Evolutionary conservation across 2,329 filamentous ascomycete genomes (phyloP).

Genomic region (Xylaria multiplex): DNA sequence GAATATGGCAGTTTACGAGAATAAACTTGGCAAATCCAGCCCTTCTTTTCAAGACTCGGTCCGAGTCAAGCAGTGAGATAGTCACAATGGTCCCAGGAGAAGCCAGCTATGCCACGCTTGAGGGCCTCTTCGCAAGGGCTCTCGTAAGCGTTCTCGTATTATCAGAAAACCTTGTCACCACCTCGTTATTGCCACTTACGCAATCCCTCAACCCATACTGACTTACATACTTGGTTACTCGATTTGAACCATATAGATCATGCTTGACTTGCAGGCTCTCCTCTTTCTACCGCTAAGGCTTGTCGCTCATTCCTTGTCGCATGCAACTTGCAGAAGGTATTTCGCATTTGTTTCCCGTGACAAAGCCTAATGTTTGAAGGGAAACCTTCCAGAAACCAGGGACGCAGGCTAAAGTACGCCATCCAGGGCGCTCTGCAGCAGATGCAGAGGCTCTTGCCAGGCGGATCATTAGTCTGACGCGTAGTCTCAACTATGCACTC

Average conservation of each 20-base stretch:
- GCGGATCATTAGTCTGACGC: constrained; percentile 6
- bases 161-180: constrained; percentile 22
- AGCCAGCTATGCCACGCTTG: neutral
- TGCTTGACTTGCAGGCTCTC: constrained; percentile 6
- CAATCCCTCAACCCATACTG: constrained; percentile 12
- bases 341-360: neutral
- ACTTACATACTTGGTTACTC: constrained; percentile 1
- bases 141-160: constrained; percentile 35
- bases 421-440: constrained; percentile 3
- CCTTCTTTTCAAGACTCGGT: constrained; percentile 20
- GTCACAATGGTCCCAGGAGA: constrained; percentile 2
- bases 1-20: constrained; percentile 25
- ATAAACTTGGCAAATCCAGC: constrained; percentile 3
- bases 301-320: neutral
- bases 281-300: neutral
- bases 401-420: constrained; percentile 12
- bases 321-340: neutral
- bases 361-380: constrained; percentile 24
- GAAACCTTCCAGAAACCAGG: constrained; percentile 18
- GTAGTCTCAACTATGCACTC: neutral
- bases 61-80: constrained; percentile 25
- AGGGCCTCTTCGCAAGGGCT: constrained; percentile 6
- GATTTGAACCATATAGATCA: constrained; percentile 6
- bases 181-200: constrained; percentile 15
- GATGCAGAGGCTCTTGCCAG: constrained; percentile 2